Evolutionary conservation across 371 early-diverging fungal genomes (phyloP).

Genomic region (Lichtheimia corymbifera): DNA sequence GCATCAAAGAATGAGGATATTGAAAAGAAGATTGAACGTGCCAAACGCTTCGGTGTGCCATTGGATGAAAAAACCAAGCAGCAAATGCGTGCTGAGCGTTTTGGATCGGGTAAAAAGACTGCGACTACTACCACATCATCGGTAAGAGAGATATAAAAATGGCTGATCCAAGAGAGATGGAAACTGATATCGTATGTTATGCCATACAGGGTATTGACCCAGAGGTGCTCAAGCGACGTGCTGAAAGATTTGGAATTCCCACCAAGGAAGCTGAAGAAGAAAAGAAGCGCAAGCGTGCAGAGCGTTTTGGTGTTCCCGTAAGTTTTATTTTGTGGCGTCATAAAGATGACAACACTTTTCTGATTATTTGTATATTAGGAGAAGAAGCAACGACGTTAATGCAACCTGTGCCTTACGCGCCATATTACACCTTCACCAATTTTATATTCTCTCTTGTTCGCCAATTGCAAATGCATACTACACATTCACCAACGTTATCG

Average conservation of each 20-base stretch:
- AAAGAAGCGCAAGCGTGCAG: slow-evolving; percentile 68
- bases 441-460: too few species aligned
- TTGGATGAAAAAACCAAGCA: slow-evolving; percentile 40
- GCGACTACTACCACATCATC: too few species aligned
- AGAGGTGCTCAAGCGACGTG: slow-evolving; percentile 51
- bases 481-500: too few species aligned
- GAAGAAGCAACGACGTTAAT: slow-evolving; percentile 1
- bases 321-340: not conserved
- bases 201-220: slow-evolving; percentile 36
- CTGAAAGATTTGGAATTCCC: slow-evolving; percentile 51
- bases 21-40: slow-evolving; percentile 50
- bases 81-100: slow-evolving; percentile 46
- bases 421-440: too few species aligned
- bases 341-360: not conserved
- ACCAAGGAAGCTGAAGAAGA: slow-evolving; percentile 55
- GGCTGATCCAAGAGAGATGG: not conserved
- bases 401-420: not conserved
- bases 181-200: not conserved
- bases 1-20: slow-evolving; percentile 21
- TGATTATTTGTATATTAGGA: not conserved
- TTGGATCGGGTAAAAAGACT: slow-evolving; percentile 20
- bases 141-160: not conserved
- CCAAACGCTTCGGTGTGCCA: slow-evolving; percentile 59
- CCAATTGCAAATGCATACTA: too few species aligned
- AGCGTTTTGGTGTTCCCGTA: slow-evolving; percentile 44